phyloP scores from a whole-genome alignment of 2,329 filamentous ascomycete genomes.

The Trichoderma lentiforme region DNA sequence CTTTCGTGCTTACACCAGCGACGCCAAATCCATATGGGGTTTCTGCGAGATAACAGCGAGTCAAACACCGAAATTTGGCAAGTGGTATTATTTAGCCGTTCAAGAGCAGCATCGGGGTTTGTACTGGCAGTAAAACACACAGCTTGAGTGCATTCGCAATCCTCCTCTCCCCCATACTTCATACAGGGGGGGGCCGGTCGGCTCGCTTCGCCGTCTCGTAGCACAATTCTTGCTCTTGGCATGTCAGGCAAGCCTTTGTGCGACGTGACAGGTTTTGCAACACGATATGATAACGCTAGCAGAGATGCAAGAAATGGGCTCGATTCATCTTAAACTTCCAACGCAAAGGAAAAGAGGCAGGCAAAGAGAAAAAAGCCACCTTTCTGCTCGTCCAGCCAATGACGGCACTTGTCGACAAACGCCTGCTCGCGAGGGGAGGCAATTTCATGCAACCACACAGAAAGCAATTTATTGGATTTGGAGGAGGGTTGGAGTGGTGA shows the following conservation, averaged over 20 bases:
- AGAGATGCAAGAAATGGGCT: not conserved
- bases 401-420: not conserved
- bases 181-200: not conserved
- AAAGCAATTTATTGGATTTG: not conserved
- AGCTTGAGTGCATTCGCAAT: not conserved
- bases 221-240: not conserved
- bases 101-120: not conserved
- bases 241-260: not conserved
- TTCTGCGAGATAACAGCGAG: not conserved
- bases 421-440: not conserved
- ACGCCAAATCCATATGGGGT: not conserved
- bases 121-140: not conserved
- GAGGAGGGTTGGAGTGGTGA: not conserved
- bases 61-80: not conserved
- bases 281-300: not conserved
- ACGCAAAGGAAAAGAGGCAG: not conserved
- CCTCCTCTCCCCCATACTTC: not conserved
- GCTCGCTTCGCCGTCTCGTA: conserved; percentile 1
- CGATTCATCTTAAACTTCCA: not conserved
- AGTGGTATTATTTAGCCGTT: not conserved
- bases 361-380: not conserved
- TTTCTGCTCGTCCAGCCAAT: not conserved
- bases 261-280: not conserved
- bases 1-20: not conserved
- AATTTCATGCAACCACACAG: not conserved